These are phyloP conservation scores for Xylaria sp. DNA, from an alignment of 2,329 filamentous ascomycete species.

Conservation along the genomic window DNA sequence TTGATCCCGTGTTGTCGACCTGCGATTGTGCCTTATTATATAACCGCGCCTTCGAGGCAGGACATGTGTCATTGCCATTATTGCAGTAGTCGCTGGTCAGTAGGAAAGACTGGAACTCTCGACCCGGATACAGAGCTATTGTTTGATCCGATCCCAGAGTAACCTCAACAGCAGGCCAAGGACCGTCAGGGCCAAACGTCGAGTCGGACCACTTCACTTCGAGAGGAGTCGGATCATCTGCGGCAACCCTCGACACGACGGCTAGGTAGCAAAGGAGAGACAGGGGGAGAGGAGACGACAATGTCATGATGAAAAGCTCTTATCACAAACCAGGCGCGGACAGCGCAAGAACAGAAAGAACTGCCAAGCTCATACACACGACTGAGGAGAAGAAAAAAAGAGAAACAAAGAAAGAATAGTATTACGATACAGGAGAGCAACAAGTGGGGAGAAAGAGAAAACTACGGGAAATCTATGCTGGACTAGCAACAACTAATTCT, in stretches of 20 bases:
- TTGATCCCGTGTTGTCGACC: constrained; percentile 44
- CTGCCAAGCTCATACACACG: constrained; percentile 6
- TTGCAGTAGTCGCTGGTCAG: constrained; percentile 48
- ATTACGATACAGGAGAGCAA: constrained; percentile 5
- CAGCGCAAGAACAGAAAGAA: constrained; percentile 27
- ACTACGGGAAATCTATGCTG: neutral
- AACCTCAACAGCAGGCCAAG: constrained; percentile 50
- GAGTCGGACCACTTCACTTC: constrained; percentile 45
- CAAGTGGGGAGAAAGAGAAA: constrained; percentile 24
- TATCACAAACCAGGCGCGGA: constrained; percentile 33
- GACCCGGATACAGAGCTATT: constrained; percentile 48
- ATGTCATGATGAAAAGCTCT: constrained; percentile 39
- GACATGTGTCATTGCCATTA: constrained; percentile 43
- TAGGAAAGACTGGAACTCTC: constrained; percentile 46
- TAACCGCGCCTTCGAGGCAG: constrained; percentile 44
- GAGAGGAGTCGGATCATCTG: constrained; percentile 37
- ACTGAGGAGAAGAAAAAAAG: constrained; percentile 6
- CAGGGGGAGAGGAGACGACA: constrained; percentile 38
- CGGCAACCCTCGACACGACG: constrained; percentile 35
- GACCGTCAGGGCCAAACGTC: constrained; percentile 51
- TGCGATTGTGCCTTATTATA: constrained; percentile 46
- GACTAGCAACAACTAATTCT: neutral
- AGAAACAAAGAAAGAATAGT: constrained; percentile 13
- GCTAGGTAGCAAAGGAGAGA: constrained; percentile 44
- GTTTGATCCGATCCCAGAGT: constrained; percentile 41